Base-by-base conservation (phyloP, 805 yeast genomes). In the Jamesozyma spencerorum region DNA sequence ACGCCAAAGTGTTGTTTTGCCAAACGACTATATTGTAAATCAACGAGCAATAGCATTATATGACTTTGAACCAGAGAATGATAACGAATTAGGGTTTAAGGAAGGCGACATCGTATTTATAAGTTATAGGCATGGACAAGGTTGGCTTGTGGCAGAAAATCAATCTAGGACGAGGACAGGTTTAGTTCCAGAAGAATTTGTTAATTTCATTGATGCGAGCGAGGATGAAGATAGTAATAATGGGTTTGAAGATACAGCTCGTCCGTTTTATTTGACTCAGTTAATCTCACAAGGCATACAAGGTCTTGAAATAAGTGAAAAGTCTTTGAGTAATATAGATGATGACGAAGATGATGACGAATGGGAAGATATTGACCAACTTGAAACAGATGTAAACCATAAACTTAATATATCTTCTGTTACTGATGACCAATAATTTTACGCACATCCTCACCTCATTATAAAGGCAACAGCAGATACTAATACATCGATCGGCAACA, bases 101-200 rank as follows among this genome's bases (percentile, higher is more conserved):
- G 94, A 82, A 51, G 95, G 95, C 28, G 97, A 92, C 62, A 60
- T 76, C 12, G 76, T 92, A 2, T 81, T 87, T 75, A 82, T 92
- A 24, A 77, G 81, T 44, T 90, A 88, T 60, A 76, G 94, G 42
- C 95, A 90, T 59, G 97, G 97, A 19, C 97, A 90, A 59, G 99
- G 99, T 6, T 92, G 98, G 99, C 71, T 92, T 3, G 97, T 92
- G 38, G 97, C 97, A 0, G 79, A 76, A 50, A 55, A 55, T 45
- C 88, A 50, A 18, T 49, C 46, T 17, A 49, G 57, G 15, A 52
- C 59, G 1, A 51, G 51, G 47, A 84, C 94, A 11, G 98, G 98
- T 2, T 72, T 92, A 38, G 94, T 92, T 5, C 98, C 98, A 1
- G 95, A 88, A 54, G 96, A 85, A 53, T 92, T 88, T 54, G 96